Evolutionary conservation across 78 protist genomes (phyloP).

Genomic region (Trichosphaerium sp.): DNA sequence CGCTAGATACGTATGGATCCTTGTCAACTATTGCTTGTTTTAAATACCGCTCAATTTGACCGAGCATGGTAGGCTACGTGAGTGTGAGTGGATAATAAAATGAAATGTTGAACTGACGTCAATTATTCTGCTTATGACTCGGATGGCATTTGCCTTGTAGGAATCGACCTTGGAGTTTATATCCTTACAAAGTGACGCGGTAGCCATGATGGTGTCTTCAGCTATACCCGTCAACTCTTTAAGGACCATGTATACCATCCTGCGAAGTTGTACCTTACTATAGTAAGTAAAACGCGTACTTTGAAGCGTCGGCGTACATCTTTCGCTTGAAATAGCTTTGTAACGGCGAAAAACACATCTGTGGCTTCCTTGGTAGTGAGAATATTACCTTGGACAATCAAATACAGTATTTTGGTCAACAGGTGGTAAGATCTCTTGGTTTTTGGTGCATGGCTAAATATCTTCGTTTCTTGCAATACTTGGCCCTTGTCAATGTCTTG

Average conservation of each 20-base stretch:
- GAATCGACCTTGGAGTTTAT: slow-evolving; percentile 68
- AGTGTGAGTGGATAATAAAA: background rate
- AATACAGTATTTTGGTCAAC: slow-evolving; percentile 82
- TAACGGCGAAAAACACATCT: slow-evolving; percentile 87
- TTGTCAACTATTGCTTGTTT: slow-evolving; percentile 91
- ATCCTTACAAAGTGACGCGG: slow-evolving; percentile 72
- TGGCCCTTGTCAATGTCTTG: slow-evolving; percentile 70
- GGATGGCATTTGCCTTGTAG: slow-evolving; percentile 87
- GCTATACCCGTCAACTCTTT: slow-evolving; percentile 77
- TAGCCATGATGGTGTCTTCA: slow-evolving; percentile 84
- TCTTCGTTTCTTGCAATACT: slow-evolving; percentile 88
- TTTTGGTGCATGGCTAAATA: slow-evolving; percentile 72
- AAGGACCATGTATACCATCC: slow-evolving; percentile 75
- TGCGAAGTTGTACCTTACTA: slow-evolving; percentile 64
- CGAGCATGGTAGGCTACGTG: slow-evolving; percentile 53
- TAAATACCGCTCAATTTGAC: slow-evolving; percentile 85
- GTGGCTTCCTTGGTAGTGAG: slow-evolving; percentile 82
- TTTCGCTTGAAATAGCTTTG: slow-evolving; percentile 89
- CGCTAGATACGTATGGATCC: slow-evolving; percentile 75
- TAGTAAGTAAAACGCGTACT: background rate
- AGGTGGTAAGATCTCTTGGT: slow-evolving; percentile 64
- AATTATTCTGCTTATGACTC: slow-evolving; percentile 79
- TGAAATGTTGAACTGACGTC: slow-evolving; percentile 51
- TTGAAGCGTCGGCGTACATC: slow-evolving; percentile 29
- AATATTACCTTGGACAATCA: slow-evolving; percentile 81